Evolutionary conservation across 2,329 filamentous ascomycete genomes (phyloP).

Genomic region (Dactylellina drechsleri): DNA sequence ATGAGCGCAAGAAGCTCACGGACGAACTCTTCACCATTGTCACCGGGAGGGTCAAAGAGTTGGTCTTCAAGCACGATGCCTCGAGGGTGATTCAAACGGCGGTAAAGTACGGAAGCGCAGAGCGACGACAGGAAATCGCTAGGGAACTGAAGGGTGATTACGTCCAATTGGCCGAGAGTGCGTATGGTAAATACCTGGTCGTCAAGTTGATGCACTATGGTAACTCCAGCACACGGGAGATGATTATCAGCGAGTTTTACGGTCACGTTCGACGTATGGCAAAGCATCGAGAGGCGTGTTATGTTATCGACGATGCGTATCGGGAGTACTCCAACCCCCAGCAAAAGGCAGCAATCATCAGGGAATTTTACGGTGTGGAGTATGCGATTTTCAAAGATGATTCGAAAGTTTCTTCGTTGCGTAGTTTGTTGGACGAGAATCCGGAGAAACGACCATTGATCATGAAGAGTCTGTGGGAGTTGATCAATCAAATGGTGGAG

Average conservation of each 20-base stretch:
- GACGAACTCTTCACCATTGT: constrained; percentile 91
- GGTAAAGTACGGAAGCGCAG: constrained; percentile 89
- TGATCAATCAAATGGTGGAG: constrained; percentile 92
- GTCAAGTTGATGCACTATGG: constrained; percentile 95
- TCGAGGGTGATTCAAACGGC: constrained; percentile 97
- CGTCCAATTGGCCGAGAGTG: constrained; percentile 85
- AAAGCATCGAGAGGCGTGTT: constrained; percentile 93
- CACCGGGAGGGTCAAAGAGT: constrained; percentile 89
- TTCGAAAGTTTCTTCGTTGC: constrained; percentile 71
- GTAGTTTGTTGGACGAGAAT: constrained; percentile 76
- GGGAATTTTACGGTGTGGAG: constrained; percentile 97
- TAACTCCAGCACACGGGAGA: constrained; percentile 83
- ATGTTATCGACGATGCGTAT: constrained; percentile 98
- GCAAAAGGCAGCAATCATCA: constrained; percentile 84
- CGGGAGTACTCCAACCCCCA: constrained; percentile 83
- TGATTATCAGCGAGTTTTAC: constrained; percentile 94
- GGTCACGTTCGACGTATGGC: constrained; percentile 91
- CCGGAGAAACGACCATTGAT: constrained; percentile 89
- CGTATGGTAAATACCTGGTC: constrained; percentile 96
- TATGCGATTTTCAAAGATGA: constrained; percentile 80
- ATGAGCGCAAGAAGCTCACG: constrained; percentile 87
- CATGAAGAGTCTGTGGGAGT: constrained; percentile 82
- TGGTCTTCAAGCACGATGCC: constrained; percentile 97
- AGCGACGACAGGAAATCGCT: constrained; percentile 87
- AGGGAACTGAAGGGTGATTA: constrained; percentile 86